Base-by-base conservation (phyloP, 176 grass and related monocot genomes). In the Rhynchospora breviuscula region DNA sequence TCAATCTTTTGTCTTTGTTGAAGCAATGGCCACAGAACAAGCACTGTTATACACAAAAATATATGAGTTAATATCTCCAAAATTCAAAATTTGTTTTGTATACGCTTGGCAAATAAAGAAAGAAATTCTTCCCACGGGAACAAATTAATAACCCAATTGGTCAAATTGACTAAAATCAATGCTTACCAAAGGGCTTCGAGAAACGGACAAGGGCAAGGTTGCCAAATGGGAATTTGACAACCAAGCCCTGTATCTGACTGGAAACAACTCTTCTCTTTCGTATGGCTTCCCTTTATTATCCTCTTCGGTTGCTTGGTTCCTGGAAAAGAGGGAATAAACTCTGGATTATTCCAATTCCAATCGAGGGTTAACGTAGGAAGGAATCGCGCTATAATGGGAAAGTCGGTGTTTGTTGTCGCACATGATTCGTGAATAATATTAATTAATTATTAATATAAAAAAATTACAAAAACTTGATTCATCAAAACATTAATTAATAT, bases 201-300 rank as follows among this genome's bases (percentile, higher is more conserved):
- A 68, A 63, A 33, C 22, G 26, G 79, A 77, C 29, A 25, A 57
- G 85, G 84, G 84, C 76, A 49, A 83, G 86, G 81, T 85, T 86
- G 84, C 57, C 89, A 88, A 90, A 84, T 70, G 15, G 63, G 49
- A 80, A 87, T 90, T 89, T 86, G 88, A 87, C 89, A 88, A 87
- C 91, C 91, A 33, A 86, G 86, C 88, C 88, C 85, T 53, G 71
- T 23, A 45, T 17, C 64, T 11, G 47, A 83, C 11, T n/a, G 47
- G 86, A 52, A 80, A 48, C 82, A 52, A 58, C 79, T 72, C 43
- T 17, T 44, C 14, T 31, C 23, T 14, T 51, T 72, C 71, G 47
- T 10, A 70, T 57, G 57, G 71, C 17, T 71, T 88, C 23, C 21
- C 63, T 31, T 56, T 77, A 77, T 54, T 40, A 40, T 40, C 35